phyloP scores from a whole-genome alignment of 345 rosid species.

The Eucalyptus tenuipes region DNA sequence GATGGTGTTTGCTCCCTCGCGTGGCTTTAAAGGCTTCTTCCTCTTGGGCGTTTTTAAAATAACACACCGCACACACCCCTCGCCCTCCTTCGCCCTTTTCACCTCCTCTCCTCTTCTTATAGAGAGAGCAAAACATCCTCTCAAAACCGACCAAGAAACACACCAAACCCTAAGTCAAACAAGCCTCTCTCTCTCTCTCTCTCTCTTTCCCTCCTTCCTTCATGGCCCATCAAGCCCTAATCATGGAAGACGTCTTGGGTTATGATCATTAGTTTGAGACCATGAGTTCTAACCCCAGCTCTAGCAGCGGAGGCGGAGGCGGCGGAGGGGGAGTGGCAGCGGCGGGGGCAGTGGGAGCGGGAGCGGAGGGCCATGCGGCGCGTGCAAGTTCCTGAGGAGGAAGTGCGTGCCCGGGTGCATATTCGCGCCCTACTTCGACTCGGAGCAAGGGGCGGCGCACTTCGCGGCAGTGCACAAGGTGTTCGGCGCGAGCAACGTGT shows the following conservation, averaged over 20 bases:
- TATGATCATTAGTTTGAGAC: background rate
- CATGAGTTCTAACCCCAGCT: constrained; percentile 48
- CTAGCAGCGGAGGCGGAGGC: background rate
- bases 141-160: background rate
- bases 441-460: constrained; percentile 72
- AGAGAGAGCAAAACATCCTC: background rate
- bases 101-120: background rate
- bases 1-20: constrained; percentile 59
- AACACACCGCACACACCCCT: background rate
- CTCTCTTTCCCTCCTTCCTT: background rate
- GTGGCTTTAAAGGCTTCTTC: constrained; percentile 86
- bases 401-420: constrained; percentile 78
- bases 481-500: constrained; percentile 85
- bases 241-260: background rate
- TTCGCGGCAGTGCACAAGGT: constrained; percentile 90
- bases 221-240: constrained; percentile 6
- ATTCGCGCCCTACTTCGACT: constrained; percentile 80
- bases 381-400: constrained; percentile 78
- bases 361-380: constrained; percentile 59
- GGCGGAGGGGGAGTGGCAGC: background rate
- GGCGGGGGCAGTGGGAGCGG: background rate
- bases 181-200: background rate
- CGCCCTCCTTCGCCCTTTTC: background rate
- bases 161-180: constrained; percentile 8
- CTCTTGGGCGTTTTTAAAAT: constrained; percentile 11